Evolutionary conservation across 2,329 filamentous ascomycete genomes (phyloP).

Genomic region (Polychaeton citri): DNA sequence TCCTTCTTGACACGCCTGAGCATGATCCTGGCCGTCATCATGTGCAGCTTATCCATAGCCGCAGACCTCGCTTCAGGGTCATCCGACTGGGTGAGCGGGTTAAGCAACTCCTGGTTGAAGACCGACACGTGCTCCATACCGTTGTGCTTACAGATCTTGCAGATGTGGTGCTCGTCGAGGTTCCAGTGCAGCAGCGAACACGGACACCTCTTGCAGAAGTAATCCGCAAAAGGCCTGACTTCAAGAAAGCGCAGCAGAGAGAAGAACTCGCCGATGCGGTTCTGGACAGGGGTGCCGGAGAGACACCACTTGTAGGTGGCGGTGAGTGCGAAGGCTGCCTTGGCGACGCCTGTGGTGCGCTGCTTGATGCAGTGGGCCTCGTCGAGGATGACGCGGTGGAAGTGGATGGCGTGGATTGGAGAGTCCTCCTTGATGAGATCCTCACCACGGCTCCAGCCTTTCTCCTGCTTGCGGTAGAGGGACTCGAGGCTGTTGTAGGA

Average conservation of each 20-base stretch:
- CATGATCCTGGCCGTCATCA: conserved; percentile 91
- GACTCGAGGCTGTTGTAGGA: conserved; percentile 89
- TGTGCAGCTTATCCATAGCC: conserved; percentile 68
- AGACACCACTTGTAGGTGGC: conserved; percentile 90
- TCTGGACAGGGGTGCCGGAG: conserved; percentile 88
- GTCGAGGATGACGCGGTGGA: conserved; percentile 85
- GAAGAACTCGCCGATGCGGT: conserved; percentile 94
- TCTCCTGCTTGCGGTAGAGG: conserved; percentile 81
- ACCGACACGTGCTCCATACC: conserved; percentile 60
- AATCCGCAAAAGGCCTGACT: conserved; percentile 77
- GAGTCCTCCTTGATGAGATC: conserved; percentile 67
- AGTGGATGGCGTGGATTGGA: conserved; percentile 67
- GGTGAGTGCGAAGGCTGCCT: conserved; percentile 83
- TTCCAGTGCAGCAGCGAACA: conserved; percentile 78
- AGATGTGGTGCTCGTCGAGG: conserved; percentile 58
- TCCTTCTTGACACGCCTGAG: conserved; percentile 87
- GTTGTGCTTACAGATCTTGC: conserved; percentile 54
- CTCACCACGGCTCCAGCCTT: conserved; percentile 71
- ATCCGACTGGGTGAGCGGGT: conserved; percentile 47
- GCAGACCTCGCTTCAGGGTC: conserved; percentile 43
- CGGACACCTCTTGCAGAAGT: conserved; percentile 77
- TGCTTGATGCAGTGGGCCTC: conserved; percentile 93
- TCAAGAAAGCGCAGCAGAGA: conserved; percentile 86
- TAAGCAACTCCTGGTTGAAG: conserved; percentile 90
- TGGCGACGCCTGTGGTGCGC: conserved; percentile 80